Base-by-base conservation (phyloP, 345 rosid genomes). In the Arabidopsis arenosa region DNA sequence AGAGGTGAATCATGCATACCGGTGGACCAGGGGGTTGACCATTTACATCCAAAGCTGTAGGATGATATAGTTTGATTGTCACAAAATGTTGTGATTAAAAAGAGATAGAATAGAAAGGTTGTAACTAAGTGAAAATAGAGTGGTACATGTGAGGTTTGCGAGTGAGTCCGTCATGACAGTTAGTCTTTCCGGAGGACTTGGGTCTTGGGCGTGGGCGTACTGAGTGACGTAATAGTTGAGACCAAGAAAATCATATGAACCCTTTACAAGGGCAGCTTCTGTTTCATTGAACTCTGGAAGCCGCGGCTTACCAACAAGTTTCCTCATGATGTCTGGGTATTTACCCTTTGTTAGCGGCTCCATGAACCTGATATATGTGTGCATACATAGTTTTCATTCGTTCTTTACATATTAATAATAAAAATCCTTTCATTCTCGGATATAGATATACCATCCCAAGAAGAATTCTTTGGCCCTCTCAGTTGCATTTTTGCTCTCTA, bases 181-280 rank as follows among this genome's bases (percentile, higher is more conserved):
- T 55, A 28, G 74, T 56, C 9, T 43, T n/a, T 69, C 0, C 2
- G 32, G 43, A 69, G 64, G 55, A 56, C 4, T 56, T 30, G 63
- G 32, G 0, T 39, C 11, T 1, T 5, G 6, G 37, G 6, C 7
- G 6, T 35, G 37, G 37, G 37, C 66, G 30, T 43, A 74, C 11
- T 74, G 78, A 57, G 78, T 57, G 66, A 37, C 3, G 49, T 75
- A 75, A 58, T 75, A 75, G 51, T 75, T 75, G 66, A 75, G 59
- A 35, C 78, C 78, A 57, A 75, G 66, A 58, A 75, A 75, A 57
- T 75, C 73, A 66, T 7, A 75, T 36, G 73, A 75, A 47, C 44
- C 53, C 23, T 66, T 57, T 28, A 75, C 73, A 17, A 66, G 73
- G 0, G 5, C 0, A 1, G 73, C 12, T 47, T 66, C 73, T 26